Conservation (phyloP, 2,329 filamentous ascomycete genomes). For the Colletotrichum brevisporum region DNA sequence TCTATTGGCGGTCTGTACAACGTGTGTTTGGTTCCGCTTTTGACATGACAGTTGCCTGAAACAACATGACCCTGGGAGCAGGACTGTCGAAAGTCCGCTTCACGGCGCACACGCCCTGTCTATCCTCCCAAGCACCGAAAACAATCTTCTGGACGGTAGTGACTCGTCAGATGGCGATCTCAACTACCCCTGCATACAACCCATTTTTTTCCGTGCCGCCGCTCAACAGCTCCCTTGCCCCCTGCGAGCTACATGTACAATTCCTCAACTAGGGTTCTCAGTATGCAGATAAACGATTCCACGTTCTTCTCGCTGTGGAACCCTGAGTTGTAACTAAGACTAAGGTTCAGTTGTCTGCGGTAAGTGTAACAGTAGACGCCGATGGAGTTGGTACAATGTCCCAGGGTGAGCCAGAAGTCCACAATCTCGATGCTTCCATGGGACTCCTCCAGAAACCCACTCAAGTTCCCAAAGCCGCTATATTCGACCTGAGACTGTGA, state of each 20-base stretch:
- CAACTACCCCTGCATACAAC: not conserved
- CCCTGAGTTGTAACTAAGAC: conserved; percentile 22
- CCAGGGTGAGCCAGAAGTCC: conserved; percentile 19
- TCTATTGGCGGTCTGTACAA: too few relatives aligned
- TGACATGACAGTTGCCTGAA: too few relatives aligned
- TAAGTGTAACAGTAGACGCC: conserved; percentile 17
- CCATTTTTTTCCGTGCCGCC: not conserved
- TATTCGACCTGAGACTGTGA: conserved; percentile 22
- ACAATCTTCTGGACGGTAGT: too few relatives aligned
- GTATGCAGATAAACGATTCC: not conserved
- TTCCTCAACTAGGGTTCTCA: not conserved
- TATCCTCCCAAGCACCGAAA: too few relatives aligned
- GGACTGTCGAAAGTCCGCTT: too few relatives aligned
- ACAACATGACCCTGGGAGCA: too few relatives aligned
- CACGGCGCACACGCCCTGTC: too few relatives aligned
- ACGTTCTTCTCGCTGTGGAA: conserved; percentile 9
- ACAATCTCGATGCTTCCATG: conserved; percentile 9
- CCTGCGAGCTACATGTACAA: not conserved
- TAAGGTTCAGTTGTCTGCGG: not conserved
- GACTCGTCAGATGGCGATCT: not conserved
- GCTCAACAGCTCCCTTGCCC: not conserved
- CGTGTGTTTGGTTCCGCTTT: too few relatives aligned
- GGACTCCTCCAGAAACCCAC: not conserved
- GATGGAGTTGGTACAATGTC: conserved; percentile 1
- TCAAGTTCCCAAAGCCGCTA: conserved; percentile 15